These are phyloP conservation scores for Corymbia maculata DNA, from an alignment of 345 rosid species.

Conservation along the genomic window DNA sequence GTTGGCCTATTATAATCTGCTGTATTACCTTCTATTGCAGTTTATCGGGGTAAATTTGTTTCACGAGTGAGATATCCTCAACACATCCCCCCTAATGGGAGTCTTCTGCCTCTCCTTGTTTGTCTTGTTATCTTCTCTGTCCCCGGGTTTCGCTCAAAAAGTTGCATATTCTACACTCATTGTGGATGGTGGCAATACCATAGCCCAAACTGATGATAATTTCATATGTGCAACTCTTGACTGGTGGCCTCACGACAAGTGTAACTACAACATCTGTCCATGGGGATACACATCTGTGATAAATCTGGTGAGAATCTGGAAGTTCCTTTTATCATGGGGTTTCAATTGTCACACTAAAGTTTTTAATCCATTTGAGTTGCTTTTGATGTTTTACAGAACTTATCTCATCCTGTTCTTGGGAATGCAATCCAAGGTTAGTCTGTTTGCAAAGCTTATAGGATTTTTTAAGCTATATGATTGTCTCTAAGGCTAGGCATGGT, in stretches of 20 bases:
- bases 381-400: constrained; percentile 41
- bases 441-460: not conserved
- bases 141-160: constrained; percentile 35
- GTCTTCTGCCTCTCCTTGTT: constrained; percentile 16
- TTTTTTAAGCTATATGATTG: not conserved
- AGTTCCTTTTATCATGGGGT: not conserved
- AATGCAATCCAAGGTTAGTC: constrained; percentile 75
- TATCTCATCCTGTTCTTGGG: constrained; percentile 70
- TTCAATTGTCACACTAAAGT: not conserved
- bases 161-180: constrained; percentile 25
- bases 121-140: constrained; percentile 34
- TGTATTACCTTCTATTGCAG: not conserved
- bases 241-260: constrained; percentile 99
- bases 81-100: constrained; percentile 27
- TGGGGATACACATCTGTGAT: constrained; percentile 78
- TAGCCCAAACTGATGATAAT: constrained; percentile 68
- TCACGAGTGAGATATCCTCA: not conserved
- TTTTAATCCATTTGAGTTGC: not conserved
- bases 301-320: constrained; percentile 51
- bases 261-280: constrained; percentile 82
- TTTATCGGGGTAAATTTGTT: not conserved
- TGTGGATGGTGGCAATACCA: constrained; percentile 44
- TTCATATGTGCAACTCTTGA: constrained; percentile 95
- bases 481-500: not conserved
- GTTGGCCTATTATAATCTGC: not conserved